Base-by-base conservation (phyloP, 2,329 filamentous ascomycete species). In the Achaetomium macrosporum region DNA sequence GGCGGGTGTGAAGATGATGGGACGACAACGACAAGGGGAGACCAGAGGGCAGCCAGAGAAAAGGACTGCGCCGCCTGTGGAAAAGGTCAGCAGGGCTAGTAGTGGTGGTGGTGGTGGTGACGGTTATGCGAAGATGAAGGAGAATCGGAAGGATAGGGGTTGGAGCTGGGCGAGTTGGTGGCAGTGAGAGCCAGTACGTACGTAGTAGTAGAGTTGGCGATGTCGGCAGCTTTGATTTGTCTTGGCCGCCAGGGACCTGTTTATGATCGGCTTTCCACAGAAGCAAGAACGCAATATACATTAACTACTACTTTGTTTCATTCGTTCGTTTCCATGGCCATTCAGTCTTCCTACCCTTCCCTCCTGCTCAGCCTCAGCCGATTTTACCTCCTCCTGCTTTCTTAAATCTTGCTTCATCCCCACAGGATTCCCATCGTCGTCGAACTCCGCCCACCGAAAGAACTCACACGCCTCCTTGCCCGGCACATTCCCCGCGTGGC, bases 361-460 rank as follows among this genome's bases (percentile, higher is more conserved):
- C 17, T 39, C 11, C 19, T 25, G 33, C 25, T 13, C 16, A 1
- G 15, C 19, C 12, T 2, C 29, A n/a, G 10, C 19, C 17, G 5
- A 5, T 10, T 1, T 16, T 33, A 31, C 10, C 35, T 16, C 42
- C 4, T 41, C 16, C 11, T 1, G 2, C 36, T 36, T 10, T 10
- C 15, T 11, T 2, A 12, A 15, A 2, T 16, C 47, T 2, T 33
- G 15, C 17, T 33, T 39, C 12, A 16, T 8, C 13, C 30, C 43
- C 13, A 45, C n/a, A 5, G 91, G 90, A 60, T 88, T 83, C 1
- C 92, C 92, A 66, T 96, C 86, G 35, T 95, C 84, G 61, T 92
- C 85, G 68, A 96, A 95, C 50, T 85, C 79, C 0, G 87, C 90
- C 90, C 90, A 96, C 57, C 87, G 77, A 61, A 96, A 95, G 63